Evolutionary conservation across 345 rosid species (phyloP), one percentile per base, ranked within the genome.

Genomic region (Brassica incana): DNA sequence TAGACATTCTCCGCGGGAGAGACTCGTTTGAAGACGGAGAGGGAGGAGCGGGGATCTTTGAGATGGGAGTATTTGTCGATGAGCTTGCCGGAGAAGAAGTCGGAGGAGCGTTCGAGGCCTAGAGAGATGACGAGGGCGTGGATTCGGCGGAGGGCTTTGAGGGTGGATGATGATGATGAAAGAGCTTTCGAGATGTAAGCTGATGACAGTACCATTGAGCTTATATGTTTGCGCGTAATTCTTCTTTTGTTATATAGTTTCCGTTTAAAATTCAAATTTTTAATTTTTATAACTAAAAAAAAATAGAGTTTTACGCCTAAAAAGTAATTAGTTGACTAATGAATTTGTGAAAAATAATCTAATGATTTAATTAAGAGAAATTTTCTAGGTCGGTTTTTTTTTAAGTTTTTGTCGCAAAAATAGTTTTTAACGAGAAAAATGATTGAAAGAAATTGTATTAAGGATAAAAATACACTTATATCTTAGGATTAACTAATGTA

Each of bases 81-180:
- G 56, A 89, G 89, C 52, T 84, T 88, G 71, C 92, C 91, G 52
- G 91, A 80, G 77, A 90, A 85, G 84, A 76, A 84, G 68, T 77
- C 86, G 10, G 89, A 89, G 10, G 89, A 89, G 43, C 40, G 68
- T n/a, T 84, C 78, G 62, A 90, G 86, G 32, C 89, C 90, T 48
- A 81, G 78, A 68, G 86, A 75, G 77, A 90, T 77, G 23, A 85
- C 66, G 8, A 82, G 81, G 0, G 92, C 85, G 74, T 90, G 95
- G 59, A 80, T 38, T 38, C 65, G 83, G 70, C 74, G 86, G 16
- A 90, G 88, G 65, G 83, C 84, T 8, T 73, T 68, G 61, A 79
- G 72, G 67, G 35, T 84, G 36, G 84, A 48, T 61, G 81, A 66
- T 6, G 85, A 83, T 0, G 85, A 83, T 0, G 84, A 79, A 58